Percentiles rank a stretch among this genome's conserved stretches.
Evolutionary conservation across 2,329 filamentous ascomycete species (phyloP).

Genomic region (Aspergillus vadensis): DNA sequence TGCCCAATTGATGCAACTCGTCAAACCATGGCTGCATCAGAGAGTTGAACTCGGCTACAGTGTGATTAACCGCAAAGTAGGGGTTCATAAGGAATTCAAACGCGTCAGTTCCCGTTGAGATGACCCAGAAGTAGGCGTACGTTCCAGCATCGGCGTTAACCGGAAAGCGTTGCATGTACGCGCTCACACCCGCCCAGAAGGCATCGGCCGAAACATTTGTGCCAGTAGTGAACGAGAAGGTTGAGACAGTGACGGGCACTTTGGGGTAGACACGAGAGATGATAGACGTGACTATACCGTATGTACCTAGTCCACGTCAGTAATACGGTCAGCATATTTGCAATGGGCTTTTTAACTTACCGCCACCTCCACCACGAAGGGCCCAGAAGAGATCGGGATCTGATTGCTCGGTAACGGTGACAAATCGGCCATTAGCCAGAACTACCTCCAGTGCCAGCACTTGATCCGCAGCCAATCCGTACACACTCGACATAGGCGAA

Average conservation of each 20-base stretch:
- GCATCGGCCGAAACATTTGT: conserved; percentile 24
- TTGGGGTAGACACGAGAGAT: conserved; percentile 31
- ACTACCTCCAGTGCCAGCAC: conserved; percentile 32
- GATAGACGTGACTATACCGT: conserved; percentile 33
- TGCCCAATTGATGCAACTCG: conserved; percentile 27
- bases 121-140: conserved; percentile 37
- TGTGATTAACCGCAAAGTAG: conserved; percentile 32
- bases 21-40: conserved; percentile 32
- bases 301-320: conserved; percentile 28
- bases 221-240: conserved; percentile 30
- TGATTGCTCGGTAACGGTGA: conserved; percentile 27
- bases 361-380: conserved; percentile 58
- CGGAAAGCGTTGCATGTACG: conserved; percentile 31
- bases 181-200: conserved; percentile 33
- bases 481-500: conserved; percentile 53
- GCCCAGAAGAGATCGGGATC: conserved; percentile 64
- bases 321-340: conserved; percentile 27
- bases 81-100: conserved; percentile 39
- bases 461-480: conserved; percentile 52
- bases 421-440: conserved; percentile 27
- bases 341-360: neutral
- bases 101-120: conserved; percentile 18
- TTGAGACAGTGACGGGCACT: conserved; percentile 30
- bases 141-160: conserved; percentile 32
- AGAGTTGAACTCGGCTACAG: conserved; percentile 28